Conservation (phyloP, 768 basidiomycete species). For the Candolleomyces aberdarensis region DNA sequence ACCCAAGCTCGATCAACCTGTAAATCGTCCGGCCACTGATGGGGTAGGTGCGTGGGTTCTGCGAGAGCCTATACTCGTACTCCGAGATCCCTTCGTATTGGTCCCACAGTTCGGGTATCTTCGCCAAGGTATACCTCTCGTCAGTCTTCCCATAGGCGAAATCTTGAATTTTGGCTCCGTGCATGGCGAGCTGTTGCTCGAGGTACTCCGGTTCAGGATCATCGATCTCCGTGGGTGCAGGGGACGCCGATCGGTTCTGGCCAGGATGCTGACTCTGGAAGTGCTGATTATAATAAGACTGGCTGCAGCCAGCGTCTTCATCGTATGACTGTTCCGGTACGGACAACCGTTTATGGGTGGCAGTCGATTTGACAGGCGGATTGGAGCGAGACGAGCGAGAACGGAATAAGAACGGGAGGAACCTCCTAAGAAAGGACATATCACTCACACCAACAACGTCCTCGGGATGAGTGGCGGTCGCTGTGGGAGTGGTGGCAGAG, state of each 20-base stretch:
- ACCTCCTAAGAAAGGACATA: neutral
- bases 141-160: constrained; percentile 27
- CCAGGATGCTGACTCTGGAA: neutral
- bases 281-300: neutral
- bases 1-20: constrained; percentile 35
- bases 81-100: constrained; percentile 35
- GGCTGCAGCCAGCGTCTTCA: neutral
- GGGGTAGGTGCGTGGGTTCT: constrained; percentile 24
- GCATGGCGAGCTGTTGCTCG: constrained; percentile 19
- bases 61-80: constrained; percentile 35
- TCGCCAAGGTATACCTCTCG: neutral
- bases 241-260: constrained; percentile 17
- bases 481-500: too few species aligned
- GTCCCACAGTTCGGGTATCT: constrained; percentile 35
- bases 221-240: constrained; percentile 33
- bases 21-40: constrained; percentile 36
- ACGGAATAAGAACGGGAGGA: neutral
- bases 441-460: neutral
- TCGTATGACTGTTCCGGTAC: neutral
- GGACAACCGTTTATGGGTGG: neutral
- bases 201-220: constrained; percentile 35
- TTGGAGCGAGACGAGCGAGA: neutral
- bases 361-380: too few species aligned
- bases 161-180: constrained; percentile 40
- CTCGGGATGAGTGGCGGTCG: too few species aligned